Percentiles rank a stretch among this genome's conserved stretches.
phyloP scores from a whole-genome alignment of 1,284 basidiomycete species.

The Coniophora puteana region DNA sequence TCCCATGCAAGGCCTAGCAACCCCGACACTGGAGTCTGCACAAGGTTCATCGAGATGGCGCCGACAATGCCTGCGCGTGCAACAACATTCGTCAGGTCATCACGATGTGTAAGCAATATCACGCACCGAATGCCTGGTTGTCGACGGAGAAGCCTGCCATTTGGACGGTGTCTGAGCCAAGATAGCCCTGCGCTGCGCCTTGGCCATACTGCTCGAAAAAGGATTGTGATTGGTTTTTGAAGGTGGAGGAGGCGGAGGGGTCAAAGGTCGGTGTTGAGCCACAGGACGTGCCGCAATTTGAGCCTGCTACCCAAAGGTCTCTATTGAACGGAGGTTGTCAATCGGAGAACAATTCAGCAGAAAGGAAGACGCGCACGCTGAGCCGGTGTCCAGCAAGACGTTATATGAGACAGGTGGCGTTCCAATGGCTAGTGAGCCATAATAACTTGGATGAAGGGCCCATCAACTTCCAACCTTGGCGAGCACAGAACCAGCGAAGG shows the following conservation, averaged over 20 bases:
- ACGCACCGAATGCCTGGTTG: conserved; percentile 38
- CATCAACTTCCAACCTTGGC: conserved; percentile 5
- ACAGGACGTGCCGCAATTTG: conserved; percentile 16
- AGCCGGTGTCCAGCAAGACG: conserved; percentile 56
- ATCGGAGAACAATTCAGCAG: not conserved
- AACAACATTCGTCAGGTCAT: not conserved
- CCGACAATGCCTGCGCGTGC: conserved; percentile 16
- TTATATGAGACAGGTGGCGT: conserved; percentile 35
- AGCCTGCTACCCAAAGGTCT: conserved; percentile 22
- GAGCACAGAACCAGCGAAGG: not conserved
- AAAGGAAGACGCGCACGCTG: conserved; percentile 31
- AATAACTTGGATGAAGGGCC: conserved; percentile 24
- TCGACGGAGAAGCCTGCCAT: conserved; percentile 41
- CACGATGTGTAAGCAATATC: conserved; percentile 10
- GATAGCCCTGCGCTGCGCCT: conserved; percentile 25
- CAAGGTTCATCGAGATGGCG: conserved; percentile 7
- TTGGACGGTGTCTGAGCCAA: conserved; percentile 36
- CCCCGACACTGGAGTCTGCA: conserved; percentile 22
- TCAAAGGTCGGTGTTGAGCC: conserved; percentile 9
- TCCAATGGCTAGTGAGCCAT: conserved; percentile 38
- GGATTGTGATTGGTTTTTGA: conserved; percentile 16
- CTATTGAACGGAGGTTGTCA: conserved; percentile 7
- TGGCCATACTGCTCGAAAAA: conserved; percentile 22
- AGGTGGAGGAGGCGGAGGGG: conserved; percentile 23
- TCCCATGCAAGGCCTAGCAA: conserved; percentile 24